Evolutionary conservation across 192 early-diverging fungal species (phyloP).

Genomic region (Entomortierella chlamydospora): DNA sequence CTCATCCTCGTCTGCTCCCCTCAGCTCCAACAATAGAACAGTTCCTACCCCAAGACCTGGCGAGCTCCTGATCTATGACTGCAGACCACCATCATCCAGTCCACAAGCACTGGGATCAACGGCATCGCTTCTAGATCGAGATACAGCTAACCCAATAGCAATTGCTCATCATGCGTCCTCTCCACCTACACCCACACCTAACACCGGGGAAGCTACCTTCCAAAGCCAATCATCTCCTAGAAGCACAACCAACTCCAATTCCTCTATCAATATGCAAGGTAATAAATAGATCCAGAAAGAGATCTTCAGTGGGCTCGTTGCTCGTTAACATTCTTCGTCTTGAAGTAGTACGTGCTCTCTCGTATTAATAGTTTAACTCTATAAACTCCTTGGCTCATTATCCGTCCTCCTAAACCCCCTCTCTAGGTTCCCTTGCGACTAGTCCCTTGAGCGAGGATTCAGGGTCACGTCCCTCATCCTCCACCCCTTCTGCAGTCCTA

Average conservation of each 20-base stretch:
- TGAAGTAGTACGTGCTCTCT: background rate
- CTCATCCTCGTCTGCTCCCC: too few species aligned
- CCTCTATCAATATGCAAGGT: conserved; percentile 5
- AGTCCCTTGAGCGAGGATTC: background rate
- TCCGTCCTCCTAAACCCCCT: background rate
- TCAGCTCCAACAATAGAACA: background rate
- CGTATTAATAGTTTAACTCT: background rate
- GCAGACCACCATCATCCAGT: conserved; percentile 16
- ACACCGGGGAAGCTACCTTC: conserved; percentile 5
- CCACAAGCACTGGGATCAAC: background rate
- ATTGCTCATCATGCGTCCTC: conserved; percentile 11
- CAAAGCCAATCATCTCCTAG: background rate
- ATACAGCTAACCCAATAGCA: background rate
- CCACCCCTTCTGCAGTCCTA: background rate
- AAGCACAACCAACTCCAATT: background rate
- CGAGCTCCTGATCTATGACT: conserved; percentile 62
- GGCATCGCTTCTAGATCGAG: background rate
- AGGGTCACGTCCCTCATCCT: background rate
- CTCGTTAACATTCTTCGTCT: background rate
- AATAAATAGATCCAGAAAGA: background rate
- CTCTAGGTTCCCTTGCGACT: background rate
- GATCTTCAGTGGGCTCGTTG: background rate
- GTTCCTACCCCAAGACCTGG: conserved; percentile 56
- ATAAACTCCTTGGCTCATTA: background rate
- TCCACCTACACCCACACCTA: conserved; percentile 35